Evolutionary conservation across 1,284 basidiomycete species (phyloP).

Genomic region (Ustilago vetiveriae): DNA sequence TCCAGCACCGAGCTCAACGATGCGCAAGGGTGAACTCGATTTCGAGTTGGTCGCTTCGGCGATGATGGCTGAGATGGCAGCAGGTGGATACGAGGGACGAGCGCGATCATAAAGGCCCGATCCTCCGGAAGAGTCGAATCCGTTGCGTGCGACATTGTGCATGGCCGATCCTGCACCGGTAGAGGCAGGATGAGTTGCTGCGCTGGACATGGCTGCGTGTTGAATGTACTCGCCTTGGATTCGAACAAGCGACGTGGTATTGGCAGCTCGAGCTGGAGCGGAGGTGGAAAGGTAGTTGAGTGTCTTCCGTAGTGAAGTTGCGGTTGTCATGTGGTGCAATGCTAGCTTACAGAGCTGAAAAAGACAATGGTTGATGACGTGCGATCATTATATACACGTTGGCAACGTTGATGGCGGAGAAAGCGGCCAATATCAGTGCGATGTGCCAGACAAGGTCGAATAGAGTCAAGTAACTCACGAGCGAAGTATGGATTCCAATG

Average conservation of each 20-base stretch:
- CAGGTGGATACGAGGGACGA: conserved; percentile 49
- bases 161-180: conserved; percentile 21
- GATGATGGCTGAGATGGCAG: conserved; percentile 47
- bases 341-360: too few relatives aligned
- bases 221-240: not conserved
- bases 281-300: not conserved
- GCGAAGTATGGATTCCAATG: not conserved
- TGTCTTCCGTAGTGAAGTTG: not conserved
- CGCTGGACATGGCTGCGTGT: conserved; percentile 13
- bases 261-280: not conserved
- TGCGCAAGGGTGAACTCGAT: conserved; percentile 32
- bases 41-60: conserved; percentile 21
- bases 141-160: conserved; percentile 49
- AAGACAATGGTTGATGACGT: too few relatives aligned
- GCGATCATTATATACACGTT: not conserved
- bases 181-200: not conserved
- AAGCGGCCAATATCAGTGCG: conserved; percentile 3
- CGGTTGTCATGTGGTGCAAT: conserved; percentile 15
- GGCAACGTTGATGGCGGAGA: not conserved
- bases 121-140: conserved; percentile 49
- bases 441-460: not conserved
- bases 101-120: conserved; percentile 56
- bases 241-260: not conserved
- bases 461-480: not conserved
- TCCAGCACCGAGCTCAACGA: conserved; percentile 61